Evolutionary conservation across 2,329 filamentous ascomycete genomes (phyloP).

Genomic region (Talaromyces sp.): DNA sequence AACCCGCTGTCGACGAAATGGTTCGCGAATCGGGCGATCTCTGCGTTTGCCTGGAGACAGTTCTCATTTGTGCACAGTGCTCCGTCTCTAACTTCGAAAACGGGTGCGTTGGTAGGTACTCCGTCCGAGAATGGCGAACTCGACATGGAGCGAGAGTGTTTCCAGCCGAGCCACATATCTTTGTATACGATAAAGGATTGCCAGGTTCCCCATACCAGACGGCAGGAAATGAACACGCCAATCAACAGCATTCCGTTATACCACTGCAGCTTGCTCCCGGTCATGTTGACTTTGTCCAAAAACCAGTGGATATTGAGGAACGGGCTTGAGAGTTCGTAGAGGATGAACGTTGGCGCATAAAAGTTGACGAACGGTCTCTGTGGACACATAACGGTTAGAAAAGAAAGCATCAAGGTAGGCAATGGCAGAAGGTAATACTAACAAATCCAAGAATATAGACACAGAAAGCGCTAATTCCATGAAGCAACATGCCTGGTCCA

Average conservation of each 20-base stretch:
- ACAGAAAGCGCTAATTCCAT: conserved; percentile 55
- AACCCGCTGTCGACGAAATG: conserved; percentile 31
- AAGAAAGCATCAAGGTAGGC: not conserved
- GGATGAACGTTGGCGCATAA: conserved; percentile 60
- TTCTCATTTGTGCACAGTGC: conserved; percentile 31
- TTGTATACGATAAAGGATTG: conserved; percentile 54
- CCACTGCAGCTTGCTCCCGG: conserved; percentile 56
- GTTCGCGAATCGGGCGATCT: conserved; percentile 47
- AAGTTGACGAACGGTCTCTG: conserved; percentile 62
- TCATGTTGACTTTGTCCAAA: conserved; percentile 62
- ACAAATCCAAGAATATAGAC: conserved; percentile 62
- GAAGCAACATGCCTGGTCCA: conserved; percentile 56
- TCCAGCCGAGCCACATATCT: conserved; percentile 53
- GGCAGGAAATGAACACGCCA: conserved; percentile 55
- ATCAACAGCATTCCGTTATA: conserved; percentile 59
- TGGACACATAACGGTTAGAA: not conserved
- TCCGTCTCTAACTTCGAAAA: conserved; percentile 30
- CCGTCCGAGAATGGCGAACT: conserved; percentile 22
- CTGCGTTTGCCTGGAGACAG: conserved; percentile 36
- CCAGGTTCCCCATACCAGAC: conserved; percentile 59
- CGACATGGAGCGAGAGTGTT: conserved; percentile 32
- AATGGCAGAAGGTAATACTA: conserved; percentile 31
- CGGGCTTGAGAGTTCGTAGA: conserved; percentile 62
- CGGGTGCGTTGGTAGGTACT: conserved; percentile 25
- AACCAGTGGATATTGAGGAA: conserved; percentile 68